A percentile compares a stretch with the other conserved stretches of the same genome.
These are phyloP conservation scores for Fraxinus floribunda DNA, from an alignment of 305 asterid species.

Conservation along the genomic window DNA sequence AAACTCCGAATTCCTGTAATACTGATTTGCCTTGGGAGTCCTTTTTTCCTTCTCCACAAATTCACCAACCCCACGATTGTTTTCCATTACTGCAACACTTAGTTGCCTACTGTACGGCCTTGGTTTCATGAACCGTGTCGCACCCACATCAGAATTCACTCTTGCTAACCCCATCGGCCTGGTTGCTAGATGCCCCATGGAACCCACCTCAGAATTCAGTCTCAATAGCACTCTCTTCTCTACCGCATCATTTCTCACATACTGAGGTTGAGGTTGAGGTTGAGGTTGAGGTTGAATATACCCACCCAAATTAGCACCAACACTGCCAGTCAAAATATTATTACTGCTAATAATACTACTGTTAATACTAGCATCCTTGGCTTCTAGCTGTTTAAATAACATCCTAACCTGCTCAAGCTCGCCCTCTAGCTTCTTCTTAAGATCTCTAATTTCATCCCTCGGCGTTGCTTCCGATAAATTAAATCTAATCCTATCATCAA, in stretches of 20 bases:
- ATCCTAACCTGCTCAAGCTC: constrained; percentile 66
- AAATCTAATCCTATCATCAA: constrained; percentile 59
- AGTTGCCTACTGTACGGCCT: constrained; percentile 54
- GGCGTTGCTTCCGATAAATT: constrained; percentile 41
- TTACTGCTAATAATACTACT: constrained; percentile 27
- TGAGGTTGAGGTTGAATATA: constrained; percentile 24
- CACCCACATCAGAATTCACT: constrained; percentile 61
- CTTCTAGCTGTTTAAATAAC: constrained; percentile 43
- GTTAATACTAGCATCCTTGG: constrained; percentile 46
- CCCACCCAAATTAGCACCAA: constrained; percentile 33
- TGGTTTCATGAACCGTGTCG: constrained; percentile 37
- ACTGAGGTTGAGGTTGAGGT: constrained; percentile 22
- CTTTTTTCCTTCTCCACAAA: constrained; percentile 77
- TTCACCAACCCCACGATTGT: constrained; percentile 43
- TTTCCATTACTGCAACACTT: constrained; percentile 55
- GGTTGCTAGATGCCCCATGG: constrained; percentile 39
- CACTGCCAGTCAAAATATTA: constrained; percentile 30
- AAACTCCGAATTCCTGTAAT: constrained; percentile 67
- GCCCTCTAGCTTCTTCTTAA: constrained; percentile 48
- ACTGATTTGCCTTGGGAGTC: constrained; percentile 79
- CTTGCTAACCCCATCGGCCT: constrained; percentile 41
- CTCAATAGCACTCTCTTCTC: constrained; percentile 51
- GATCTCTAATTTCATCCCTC: constrained; percentile 48
- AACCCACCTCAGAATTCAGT: constrained; percentile 50
- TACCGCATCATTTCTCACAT: constrained; percentile 27